Conservation (phyloP, 2,329 filamentous ascomycete species). For the Beauveria brongniartii region DNA sequence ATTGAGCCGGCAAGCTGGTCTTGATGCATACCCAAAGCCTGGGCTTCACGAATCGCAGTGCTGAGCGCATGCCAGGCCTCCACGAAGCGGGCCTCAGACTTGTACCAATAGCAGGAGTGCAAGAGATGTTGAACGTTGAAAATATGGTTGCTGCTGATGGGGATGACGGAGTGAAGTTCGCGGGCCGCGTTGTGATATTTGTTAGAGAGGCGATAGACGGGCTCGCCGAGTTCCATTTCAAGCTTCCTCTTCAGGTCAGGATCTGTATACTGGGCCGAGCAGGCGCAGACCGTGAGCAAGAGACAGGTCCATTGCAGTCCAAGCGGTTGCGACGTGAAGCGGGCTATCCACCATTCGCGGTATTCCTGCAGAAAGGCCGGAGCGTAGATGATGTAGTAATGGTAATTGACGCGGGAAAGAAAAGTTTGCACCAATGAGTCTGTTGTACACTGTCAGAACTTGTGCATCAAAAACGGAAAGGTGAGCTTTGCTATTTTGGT, state of each 20-base stretch:
- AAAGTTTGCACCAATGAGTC: slow-evolving; percentile 31
- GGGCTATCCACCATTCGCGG: slow-evolving; percentile 26
- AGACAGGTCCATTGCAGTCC: slow-evolving; percentile 30
- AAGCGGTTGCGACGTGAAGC: slow-evolving; percentile 23
- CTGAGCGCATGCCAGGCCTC: slow-evolving; percentile 31
- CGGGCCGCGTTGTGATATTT: slow-evolving; percentile 26
- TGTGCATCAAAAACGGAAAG: background rate
- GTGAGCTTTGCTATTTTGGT: background rate
- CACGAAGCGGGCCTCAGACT: slow-evolving; percentile 27
- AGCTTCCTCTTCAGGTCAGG: slow-evolving; percentile 23
- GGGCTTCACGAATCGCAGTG: slow-evolving; percentile 27
- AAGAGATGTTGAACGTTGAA: slow-evolving; percentile 28
- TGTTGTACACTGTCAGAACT: slow-evolving; percentile 11
- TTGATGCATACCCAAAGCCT: slow-evolving; percentile 26
- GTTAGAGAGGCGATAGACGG: slow-evolving; percentile 22
- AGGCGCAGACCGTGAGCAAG: slow-evolving; percentile 30
- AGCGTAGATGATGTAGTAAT: slow-evolving; percentile 32
- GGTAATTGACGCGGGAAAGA: slow-evolving; percentile 28
- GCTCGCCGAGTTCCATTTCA: slow-evolving; percentile 22
- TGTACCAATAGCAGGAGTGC: slow-evolving; percentile 31
- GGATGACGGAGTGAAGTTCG: slow-evolving; percentile 25
- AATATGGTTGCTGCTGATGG: slow-evolving; percentile 25
- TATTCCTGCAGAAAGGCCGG: slow-evolving; percentile 28
- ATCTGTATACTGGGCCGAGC: slow-evolving; percentile 26
- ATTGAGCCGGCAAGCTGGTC: slow-evolving; percentile 20